Base-by-base conservation (phyloP, 176 grass and related monocot genomes). In the Dendrocalamus sinicus region DNA sequence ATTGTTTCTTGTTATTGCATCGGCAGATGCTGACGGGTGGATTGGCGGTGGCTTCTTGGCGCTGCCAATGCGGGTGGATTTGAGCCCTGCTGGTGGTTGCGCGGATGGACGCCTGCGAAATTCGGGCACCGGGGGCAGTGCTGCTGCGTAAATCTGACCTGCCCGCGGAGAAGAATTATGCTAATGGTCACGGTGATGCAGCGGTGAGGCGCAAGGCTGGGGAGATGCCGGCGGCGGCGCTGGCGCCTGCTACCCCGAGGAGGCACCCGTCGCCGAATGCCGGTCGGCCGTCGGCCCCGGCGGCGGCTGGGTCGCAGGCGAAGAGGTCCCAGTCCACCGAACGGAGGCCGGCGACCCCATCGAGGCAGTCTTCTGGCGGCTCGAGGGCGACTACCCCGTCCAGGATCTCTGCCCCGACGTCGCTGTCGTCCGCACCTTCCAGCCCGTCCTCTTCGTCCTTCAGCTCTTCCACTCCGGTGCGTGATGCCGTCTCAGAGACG, bases 211-310 rank as follows among this genome's bases (percentile, higher is more conserved):
- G 83, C 79, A 86, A 79, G 85, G 77, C 43, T 30, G 26, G 80
- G 24, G 62, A 78, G 53, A 83, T 86, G 80, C 43, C 77, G 30
- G 35, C 82, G 12, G 84, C 83, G 80, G 32, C 77, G 30, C 45
- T 77, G 12, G 84, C 83, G 15, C 89, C 92, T n/a, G 22, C 70
- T 6, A 85, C 92, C 14, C 90, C 88, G 19, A 63, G 82, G 70
- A 16, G 93, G 76, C 89, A 88, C 70, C 86, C 91, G 14, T 93
- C 91, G 75, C 93, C 93, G 89, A 95, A 88, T 87, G 91, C 89
- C 17, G 81, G 12, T 17, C 72, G 74, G 17, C 16, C 82, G 19
- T 61, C 81, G 61, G 82, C 75, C 14, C 51, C 85, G 35, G 69
- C 82, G 57, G 51, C 59, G 19, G 16, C 78, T 32, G 58, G 81